Base-by-base conservation (phyloP, 202 grass and related monocot genomes). In the Carex sylvatica region DNA sequence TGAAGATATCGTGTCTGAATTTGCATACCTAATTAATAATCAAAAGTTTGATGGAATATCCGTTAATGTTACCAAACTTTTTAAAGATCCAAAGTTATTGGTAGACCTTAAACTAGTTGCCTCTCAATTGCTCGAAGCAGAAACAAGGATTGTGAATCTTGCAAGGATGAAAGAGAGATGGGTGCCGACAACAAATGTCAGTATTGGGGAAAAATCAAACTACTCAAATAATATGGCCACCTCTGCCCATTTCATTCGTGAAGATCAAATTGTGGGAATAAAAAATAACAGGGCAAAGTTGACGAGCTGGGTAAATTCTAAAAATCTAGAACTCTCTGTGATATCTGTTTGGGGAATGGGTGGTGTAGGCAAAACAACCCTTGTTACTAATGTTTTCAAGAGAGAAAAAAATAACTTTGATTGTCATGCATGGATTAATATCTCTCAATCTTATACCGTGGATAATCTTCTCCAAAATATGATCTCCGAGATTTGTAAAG, bases 1-100 rank as follows among this genome's bases (percentile, higher is more conserved):
- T 59, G 78, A 90, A 11, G 88, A 93, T 85, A 53, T 83, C 1
- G 38, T 85, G 30, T 86, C 90, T 46, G 89, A 83, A 55, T 93
- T 75, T 23, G 26, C 62, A 19, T 0, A 24, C 58, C 65, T 74
- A 58, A 66, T 86, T 9, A 23, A 12, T 24, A 65, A 63, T 2
- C 16, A 74, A 19, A 59, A 75, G 35, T 68, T 74, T 20, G 60
- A 78, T 13, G 47, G 84, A 6, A 80, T 42, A 11, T 3, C 9
- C 58, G 19, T 58, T 69, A 81, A 44, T 70, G 65, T 14, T 16
- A 58, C 23, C 46, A 24, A 61, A 65, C 18, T 64, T 3, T 78
- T 18, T 23, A 65, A 63, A 76, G 20, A 65, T 2, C 33, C 5
- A 73, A 49, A 77, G 5, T 33, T 20, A 76, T 78, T 56, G 59